phyloP scores from a whole-genome alignment of 345 rosid species.

The Punica granatum region DNA sequence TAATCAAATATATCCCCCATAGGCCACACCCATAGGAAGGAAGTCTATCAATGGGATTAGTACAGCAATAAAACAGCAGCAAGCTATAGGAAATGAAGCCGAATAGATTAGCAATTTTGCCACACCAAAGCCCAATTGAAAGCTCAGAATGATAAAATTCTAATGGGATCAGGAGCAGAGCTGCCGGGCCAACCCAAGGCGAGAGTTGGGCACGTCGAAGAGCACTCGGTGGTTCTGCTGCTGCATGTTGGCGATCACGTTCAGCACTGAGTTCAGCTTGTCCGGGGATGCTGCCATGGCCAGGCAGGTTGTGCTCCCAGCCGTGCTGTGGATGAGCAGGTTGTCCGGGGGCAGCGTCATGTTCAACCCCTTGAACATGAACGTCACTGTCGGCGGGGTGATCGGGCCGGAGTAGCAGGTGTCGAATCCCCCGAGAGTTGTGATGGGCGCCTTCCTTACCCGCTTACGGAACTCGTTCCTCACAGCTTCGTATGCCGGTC shows the following conservation, averaged over 20 bases:
- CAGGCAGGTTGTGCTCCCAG: conserved; percentile 22
- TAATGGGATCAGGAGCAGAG: conserved; percentile 5
- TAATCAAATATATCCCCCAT: no score
- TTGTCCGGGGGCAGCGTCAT: conserved; percentile 22
- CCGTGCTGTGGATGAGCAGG: conserved; percentile 26
- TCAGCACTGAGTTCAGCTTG: conserved; percentile 27
- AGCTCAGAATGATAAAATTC: neutral
- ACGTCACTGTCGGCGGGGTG: conserved; percentile 16
- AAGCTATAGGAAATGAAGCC: neutral
- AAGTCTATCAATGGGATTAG: neutral
- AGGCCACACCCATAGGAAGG: no score
- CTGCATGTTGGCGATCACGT: conserved; percentile 34
- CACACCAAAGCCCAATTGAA: neutral
- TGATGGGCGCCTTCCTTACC: conserved; percentile 40
- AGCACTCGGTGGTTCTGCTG: conserved; percentile 33
- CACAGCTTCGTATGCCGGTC: conserved; percentile 71
- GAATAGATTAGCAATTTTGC: no score
- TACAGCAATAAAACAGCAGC: neutral
- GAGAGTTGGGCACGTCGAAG: conserved; percentile 23
- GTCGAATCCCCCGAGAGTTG: conserved; percentile 87
- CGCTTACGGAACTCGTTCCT: conserved; percentile 62
- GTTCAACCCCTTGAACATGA: conserved; percentile 28
- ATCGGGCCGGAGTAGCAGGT: conserved; percentile 80
- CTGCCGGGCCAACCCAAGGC: conserved; percentile 26
- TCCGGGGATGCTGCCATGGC: conserved; percentile 25